Percentiles rank a stretch among this genome's conserved stretches.
Conservation (phyloP, 176 grass and related monocot genomes). For the Carex scoparia region DNA sequence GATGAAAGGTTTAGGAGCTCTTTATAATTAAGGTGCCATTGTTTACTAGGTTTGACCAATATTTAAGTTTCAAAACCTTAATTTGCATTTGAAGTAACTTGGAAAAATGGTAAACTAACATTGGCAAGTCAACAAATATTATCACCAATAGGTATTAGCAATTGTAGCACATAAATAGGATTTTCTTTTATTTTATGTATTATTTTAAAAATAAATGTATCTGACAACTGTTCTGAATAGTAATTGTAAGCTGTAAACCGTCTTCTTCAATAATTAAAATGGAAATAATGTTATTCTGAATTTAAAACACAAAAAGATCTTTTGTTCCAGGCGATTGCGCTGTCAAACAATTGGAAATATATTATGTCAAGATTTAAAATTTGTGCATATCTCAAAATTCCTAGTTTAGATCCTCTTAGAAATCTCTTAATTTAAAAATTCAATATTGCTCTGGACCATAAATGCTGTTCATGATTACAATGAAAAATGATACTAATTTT, state of each 20-base stretch:
- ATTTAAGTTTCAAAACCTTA: background rate
- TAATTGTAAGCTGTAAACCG: background rate
- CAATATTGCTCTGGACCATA: background rate
- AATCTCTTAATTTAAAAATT: background rate
- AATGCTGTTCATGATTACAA: background rate
- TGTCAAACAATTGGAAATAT: slow-evolving; percentile 5
- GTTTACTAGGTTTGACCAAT: slow-evolving; percentile 11
- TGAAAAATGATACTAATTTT: background rate
- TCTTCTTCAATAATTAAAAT: slow-evolving; percentile 3
- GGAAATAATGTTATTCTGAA: background rate
- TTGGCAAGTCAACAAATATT: slow-evolving; percentile 11
- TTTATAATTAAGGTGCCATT: background rate
- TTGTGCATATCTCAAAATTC: background rate
- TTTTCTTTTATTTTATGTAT: background rate
- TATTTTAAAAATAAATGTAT: background rate
- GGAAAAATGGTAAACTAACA: slow-evolving; percentile 2
- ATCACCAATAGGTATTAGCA: background rate
- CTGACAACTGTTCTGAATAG: slow-evolving; percentile 5
- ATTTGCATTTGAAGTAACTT: background rate
- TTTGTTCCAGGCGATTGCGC: background rate
- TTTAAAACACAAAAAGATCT: background rate
- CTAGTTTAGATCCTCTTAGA: background rate
- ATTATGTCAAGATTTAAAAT: background rate
- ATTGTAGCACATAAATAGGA: background rate
- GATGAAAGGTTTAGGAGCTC: slow-evolving; percentile 7